phyloP scores from a whole-genome alignment of 2,329 filamentous ascomycete genomes.

The Talaromyces verruculosus region DNA sequence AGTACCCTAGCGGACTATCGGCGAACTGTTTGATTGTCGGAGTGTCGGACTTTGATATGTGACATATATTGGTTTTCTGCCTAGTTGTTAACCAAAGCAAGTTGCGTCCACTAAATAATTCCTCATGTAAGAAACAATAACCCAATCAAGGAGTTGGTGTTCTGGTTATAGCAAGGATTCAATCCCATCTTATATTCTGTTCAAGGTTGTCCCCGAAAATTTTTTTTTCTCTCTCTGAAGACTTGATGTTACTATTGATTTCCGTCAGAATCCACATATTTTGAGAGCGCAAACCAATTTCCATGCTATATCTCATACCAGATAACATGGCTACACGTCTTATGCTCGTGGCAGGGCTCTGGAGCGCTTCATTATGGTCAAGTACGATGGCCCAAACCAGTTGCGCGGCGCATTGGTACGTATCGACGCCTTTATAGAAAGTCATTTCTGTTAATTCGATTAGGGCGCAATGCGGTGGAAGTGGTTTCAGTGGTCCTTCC shows the following conservation, averaged over 20 bases:
- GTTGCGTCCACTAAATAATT: too few species aligned
- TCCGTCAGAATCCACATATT: background rate
- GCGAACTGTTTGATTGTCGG: background rate
- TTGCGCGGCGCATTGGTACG: slow-evolving; percentile 4
- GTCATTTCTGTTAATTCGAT: background rate
- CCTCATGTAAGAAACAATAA: background rate
- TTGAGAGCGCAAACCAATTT: background rate
- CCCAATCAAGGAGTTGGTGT: background rate
- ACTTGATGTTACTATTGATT: background rate
- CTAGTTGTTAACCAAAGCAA: background rate
- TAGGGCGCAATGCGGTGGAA: slow-evolving; percentile 16
- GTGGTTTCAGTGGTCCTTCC: background rate
- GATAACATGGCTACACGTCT: slow-evolving; percentile 4
- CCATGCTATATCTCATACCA: background rate
- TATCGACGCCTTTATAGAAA: background rate
- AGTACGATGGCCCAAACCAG: background rate
- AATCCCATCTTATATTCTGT: background rate
- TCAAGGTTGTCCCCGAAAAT: background rate
- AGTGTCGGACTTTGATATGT: background rate
- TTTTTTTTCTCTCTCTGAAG: background rate
- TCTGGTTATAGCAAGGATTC: background rate
- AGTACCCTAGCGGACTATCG: slow-evolving; percentile 14
- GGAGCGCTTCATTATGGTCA: background rate
- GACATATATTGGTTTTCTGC: background rate
- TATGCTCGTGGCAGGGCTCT: background rate